Conservation (phyloP, 768 basidiomycete genomes). For the Lentinula detonsa region DNA sequence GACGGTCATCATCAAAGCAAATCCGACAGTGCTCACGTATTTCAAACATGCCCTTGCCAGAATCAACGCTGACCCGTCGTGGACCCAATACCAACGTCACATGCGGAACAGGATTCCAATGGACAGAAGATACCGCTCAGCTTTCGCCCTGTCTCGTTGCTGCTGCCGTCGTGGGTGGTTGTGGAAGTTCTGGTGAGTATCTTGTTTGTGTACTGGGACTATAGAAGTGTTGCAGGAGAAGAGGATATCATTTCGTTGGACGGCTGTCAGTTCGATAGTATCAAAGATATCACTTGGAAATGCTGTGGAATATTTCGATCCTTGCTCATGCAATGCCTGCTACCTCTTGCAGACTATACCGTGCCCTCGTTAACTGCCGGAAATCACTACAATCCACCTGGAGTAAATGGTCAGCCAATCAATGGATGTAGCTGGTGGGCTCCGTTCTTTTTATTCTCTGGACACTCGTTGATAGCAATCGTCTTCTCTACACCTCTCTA, state of each 20-base stretch:
- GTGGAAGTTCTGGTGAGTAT: slow-evolving; percentile 28
- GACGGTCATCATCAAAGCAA: neutral
- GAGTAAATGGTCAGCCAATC: slow-evolving; percentile 9
- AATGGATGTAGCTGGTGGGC: slow-evolving; percentile 33
- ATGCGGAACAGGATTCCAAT: slow-evolving; percentile 24
- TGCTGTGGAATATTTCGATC: too few species aligned
- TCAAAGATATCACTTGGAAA: neutral
- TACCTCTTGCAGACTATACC: slow-evolving; percentile 21
- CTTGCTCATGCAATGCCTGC: too few species aligned
- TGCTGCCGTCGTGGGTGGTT: slow-evolving; percentile 28
- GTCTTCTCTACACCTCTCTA: neutral
- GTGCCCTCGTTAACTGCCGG: slow-evolving; percentile 14
- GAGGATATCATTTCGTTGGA: neutral
- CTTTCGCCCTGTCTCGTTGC: slow-evolving; percentile 30
- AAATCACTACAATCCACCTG: slow-evolving; percentile 18
- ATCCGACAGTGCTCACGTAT: too few species aligned
- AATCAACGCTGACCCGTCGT: neutral
- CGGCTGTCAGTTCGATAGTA: neutral
- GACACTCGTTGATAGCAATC: neutral
- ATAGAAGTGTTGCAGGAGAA: neutral
- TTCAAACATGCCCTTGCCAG: too few species aligned
- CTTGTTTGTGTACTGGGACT: neutral
- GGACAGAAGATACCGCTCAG: slow-evolving; percentile 26
- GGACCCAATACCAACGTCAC: slow-evolving; percentile 15
- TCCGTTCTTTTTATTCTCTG: neutral